These are phyloP conservation scores for Colletotrichum chrysophilum DNA, from an alignment of 2,329 filamentous ascomycete species.

Conservation along the genomic window DNA sequence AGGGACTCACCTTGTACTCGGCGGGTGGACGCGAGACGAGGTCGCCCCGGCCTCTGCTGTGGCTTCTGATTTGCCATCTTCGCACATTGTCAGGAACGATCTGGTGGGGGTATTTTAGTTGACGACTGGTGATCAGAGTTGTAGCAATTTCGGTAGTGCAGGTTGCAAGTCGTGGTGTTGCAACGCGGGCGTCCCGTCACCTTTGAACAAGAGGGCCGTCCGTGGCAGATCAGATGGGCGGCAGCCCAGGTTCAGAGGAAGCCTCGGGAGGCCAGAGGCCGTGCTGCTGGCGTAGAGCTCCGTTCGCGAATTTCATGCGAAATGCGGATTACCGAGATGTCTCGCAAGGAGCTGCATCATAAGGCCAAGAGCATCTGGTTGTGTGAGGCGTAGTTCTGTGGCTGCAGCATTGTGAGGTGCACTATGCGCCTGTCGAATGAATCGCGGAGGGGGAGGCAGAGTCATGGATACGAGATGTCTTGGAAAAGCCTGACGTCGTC, in stretches of 20 bases:
- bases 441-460: background rate
- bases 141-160: background rate
- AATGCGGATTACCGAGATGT: background rate
- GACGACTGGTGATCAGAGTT: background rate
- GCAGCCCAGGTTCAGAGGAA: background rate
- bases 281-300: background rate
- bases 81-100: background rate
- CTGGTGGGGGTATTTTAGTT: background rate
- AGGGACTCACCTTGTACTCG: constrained; percentile 8
- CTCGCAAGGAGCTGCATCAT: background rate
- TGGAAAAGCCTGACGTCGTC: background rate
- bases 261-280: background rate
- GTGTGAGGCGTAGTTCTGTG: background rate
- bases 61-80: constrained; percentile 3
- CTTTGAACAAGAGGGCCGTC: background rate
- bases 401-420: background rate
- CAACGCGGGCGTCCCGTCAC: background rate
- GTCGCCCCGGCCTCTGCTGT: background rate
- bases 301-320: background rate
- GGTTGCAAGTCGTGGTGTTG: background rate
- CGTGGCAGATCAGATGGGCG: background rate
- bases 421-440: background rate
- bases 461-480: background rate
- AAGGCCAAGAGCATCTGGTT: background rate
- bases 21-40: constrained; percentile 15